Conservation (phyloP, 2,329 filamentous ascomycete genomes). For the Hawksworthiomyces lignivorus region DNA sequence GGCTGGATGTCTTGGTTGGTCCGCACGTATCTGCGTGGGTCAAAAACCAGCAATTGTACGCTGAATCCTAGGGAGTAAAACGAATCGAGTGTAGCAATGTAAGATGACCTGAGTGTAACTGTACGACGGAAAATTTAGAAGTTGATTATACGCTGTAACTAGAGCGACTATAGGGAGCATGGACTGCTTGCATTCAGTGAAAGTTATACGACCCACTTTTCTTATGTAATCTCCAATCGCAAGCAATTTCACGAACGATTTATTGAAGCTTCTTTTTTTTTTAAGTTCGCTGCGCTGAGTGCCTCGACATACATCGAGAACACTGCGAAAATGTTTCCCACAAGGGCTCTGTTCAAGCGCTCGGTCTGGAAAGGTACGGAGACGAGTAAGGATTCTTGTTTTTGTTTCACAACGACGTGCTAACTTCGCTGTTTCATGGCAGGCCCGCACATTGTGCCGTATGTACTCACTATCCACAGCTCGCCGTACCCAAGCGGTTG, state of each 20-base stretch:
- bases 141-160: neutral
- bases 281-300: no score
- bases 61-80: no score
- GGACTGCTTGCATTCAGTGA: no score
- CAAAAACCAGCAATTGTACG: slow-evolving; percentile 46
- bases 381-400: neutral
- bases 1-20: slow-evolving; percentile 47
- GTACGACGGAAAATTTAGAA: neutral
- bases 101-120: no score
- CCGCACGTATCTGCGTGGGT: slow-evolving; percentile 52
- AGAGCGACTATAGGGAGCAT: neutral
- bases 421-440: slow-evolving; percentile 14
- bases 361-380: slow-evolving; percentile 82
- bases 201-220: no score
- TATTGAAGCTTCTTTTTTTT: no score
- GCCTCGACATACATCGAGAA: slow-evolving; percentile 12
- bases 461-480: slow-evolving; percentile 25
- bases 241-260: no score
- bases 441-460: slow-evolving; percentile 50
- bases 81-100: no score
- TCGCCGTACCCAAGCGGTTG: neutral
- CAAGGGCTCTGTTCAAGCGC: slow-evolving; percentile 59
- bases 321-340: slow-evolving; percentile 53
- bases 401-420: neutral
- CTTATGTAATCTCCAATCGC: no score